These are phyloP conservation scores for Chaetomium olivaceum DNA, from an alignment of 2,329 filamentous ascomycete species.

Conservation along the genomic window DNA sequence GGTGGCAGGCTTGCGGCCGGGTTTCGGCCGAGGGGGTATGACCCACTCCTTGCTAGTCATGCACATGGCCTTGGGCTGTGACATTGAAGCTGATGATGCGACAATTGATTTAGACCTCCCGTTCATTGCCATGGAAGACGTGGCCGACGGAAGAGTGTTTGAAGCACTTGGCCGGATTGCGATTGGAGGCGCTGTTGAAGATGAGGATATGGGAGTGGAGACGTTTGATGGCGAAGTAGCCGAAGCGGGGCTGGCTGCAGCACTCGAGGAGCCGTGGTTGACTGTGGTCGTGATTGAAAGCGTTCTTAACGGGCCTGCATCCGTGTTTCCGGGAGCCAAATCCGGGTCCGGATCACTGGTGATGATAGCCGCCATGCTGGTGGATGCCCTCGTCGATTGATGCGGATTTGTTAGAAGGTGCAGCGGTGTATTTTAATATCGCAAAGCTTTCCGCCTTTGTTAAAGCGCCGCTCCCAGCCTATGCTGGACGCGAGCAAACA, in stretches of 20 bases:
- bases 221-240: slow-evolving; percentile 30
- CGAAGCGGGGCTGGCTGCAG: slow-evolving; percentile 31
- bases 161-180: slow-evolving; percentile 34
- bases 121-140: slow-evolving; percentile 34
- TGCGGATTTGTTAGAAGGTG: slow-evolving; percentile 16
- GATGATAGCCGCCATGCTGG: slow-evolving; percentile 21
- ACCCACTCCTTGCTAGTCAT: slow-evolving; percentile 86
- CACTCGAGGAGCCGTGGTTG: slow-evolving; percentile 21
- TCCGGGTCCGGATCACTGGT: neutral
- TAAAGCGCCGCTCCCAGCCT: neutral
- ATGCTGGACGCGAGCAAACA: neutral
- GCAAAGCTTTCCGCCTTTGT: slow-evolving; percentile 3
- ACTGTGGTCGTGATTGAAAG: slow-evolving; percentile 25
- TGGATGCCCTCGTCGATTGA: slow-evolving; percentile 1
- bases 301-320: slow-evolving; percentile 7
- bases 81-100: slow-evolving; percentile 45
- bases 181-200: slow-evolving; percentile 28
- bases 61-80: slow-evolving; percentile 44
- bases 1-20: slow-evolving; percentile 88
- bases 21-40: slow-evolving; percentile 80
- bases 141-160: slow-evolving; percentile 20
- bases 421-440: slow-evolving; percentile 22
- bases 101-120: slow-evolving; percentile 52
- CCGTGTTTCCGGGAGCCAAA: neutral
- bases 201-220: slow-evolving; percentile 28